Conservation (phyloP, 225 moss, liverwort and hornwort genomes). For the Bryum argenteum region DNA sequence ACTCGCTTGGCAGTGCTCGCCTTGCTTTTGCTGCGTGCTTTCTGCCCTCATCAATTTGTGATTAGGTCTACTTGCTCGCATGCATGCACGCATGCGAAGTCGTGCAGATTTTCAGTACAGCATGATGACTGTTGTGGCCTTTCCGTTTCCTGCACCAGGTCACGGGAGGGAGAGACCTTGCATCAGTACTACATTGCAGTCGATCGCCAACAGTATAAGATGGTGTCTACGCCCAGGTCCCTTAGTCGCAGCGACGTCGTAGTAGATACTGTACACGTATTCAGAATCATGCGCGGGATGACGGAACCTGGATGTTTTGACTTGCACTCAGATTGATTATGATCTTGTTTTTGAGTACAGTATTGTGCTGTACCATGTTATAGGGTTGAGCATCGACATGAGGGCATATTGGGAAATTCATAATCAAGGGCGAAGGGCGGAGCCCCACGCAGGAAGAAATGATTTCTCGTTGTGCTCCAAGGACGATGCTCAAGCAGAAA, state of each 20-base stretch:
- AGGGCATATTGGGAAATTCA: too few relatives aligned
- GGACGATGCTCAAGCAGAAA: too few relatives aligned
- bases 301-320: neutral
- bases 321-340: neutral
- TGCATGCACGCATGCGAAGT: neutral
- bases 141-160: constrained; percentile 33
- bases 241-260: constrained; percentile 44
- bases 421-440: too few relatives aligned
- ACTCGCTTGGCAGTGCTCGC: too few relatives aligned
- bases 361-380: neutral
- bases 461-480: too few relatives aligned
- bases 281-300: neutral
- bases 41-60: neutral
- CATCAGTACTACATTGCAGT: constrained; percentile 96
- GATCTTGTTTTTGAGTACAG: constrained; percentile 14
- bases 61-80: neutral
- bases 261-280: too few relatives aligned
- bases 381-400: too few relatives aligned
- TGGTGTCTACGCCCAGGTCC: constrained; percentile 78
- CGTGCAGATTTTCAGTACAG: neutral
- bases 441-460: too few relatives aligned
- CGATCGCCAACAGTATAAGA: constrained; percentile 84
- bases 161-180: constrained; percentile 68
- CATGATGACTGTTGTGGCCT: constrained; percentile 20
- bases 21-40: neutral